A percentile compares a stretch with the other conserved stretches of the same genome.
Evolutionary conservation across 495 filamentous ascomycete genomes (phyloP).

Genomic region (Oidiodendron maius): DNA sequence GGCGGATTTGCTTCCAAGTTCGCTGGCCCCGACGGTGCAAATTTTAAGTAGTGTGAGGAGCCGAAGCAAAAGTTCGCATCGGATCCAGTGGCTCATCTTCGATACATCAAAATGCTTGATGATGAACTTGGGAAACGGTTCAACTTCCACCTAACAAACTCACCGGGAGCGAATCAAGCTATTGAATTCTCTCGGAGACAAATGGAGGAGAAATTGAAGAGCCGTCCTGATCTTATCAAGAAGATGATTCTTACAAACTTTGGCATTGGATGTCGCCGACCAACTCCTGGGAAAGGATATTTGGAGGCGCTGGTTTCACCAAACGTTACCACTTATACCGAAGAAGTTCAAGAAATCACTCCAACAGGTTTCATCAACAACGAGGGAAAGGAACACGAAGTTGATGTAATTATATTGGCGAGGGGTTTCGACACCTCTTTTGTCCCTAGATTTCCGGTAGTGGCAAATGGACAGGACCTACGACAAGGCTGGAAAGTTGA

Average conservation of each 20-base stretch:
- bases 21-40: not conserved
- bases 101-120: not conserved
- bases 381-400: constrained; percentile 31
- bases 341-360: not conserved
- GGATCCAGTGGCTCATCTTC: not conserved
- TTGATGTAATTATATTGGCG: constrained; percentile 10
- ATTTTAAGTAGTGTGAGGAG: not conserved
- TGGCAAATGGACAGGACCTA: not conserved
- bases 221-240: not conserved
- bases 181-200: not conserved
- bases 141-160: not conserved
- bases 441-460: not conserved
- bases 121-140: not conserved
- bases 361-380: constrained; percentile 8
- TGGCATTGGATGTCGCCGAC: not conserved
- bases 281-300: not conserved
- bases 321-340: not conserved
- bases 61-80: not conserved
- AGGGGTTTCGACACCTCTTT: not conserved
- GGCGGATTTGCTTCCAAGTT: not conserved
- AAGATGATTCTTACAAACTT: not conserved
- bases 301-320: not conserved
- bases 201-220: not conserved
- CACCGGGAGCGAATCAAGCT: not conserved
- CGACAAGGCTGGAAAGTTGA: not conserved